phyloP scores from a whole-genome alignment of 192 early-diverging fungal genomes.

The Glomus cerebriforme region DNA sequence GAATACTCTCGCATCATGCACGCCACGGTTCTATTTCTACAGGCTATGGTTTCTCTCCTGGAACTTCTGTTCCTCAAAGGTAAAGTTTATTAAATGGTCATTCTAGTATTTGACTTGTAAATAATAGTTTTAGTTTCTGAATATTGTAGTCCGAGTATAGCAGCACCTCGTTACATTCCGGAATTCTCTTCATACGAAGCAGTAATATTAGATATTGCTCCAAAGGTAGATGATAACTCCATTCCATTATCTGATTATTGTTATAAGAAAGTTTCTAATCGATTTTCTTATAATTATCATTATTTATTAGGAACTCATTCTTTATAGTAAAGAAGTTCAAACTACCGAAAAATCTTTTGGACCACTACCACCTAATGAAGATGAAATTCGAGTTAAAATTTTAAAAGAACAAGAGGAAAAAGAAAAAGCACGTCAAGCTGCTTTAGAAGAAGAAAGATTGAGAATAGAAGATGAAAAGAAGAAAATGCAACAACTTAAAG shows the following conservation, averaged over 20 bases:
- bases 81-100: not conserved
- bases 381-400: slow-evolving; percentile 56
- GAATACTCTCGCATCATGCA: slow-evolving; percentile 35
- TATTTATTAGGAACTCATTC: slow-evolving; percentile 66
- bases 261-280: not conserved
- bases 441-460: slow-evolving; percentile 52
- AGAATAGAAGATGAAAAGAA: slow-evolving; percentile 40
- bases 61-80: slow-evolving; percentile 18
- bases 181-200: slow-evolving; percentile 74
- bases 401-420: slow-evolving; percentile 64
- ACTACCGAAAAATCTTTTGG: slow-evolving; percentile 62
- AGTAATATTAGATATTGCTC: slow-evolving; percentile 84
- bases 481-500: slow-evolving; percentile 46
- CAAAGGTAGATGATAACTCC: slow-evolving; percentile 56
- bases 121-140: slow-evolving; percentile 1
- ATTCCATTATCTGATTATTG: not conserved
- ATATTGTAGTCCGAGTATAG: slow-evolving; percentile 30
- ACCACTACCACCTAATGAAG: slow-evolving; percentile 49
- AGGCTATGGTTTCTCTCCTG: not conserved
- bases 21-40: slow-evolving; percentile 7
- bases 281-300: not conserved
- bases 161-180: slow-evolving; percentile 46
- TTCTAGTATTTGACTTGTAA: slow-evolving; percentile 1
- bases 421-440: slow-evolving; percentile 50
- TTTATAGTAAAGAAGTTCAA: slow-evolving; percentile 90